Base-by-base conservation (phyloP, 176 grass and related monocot genomes). In the Cenchrus purpureus region DNA sequence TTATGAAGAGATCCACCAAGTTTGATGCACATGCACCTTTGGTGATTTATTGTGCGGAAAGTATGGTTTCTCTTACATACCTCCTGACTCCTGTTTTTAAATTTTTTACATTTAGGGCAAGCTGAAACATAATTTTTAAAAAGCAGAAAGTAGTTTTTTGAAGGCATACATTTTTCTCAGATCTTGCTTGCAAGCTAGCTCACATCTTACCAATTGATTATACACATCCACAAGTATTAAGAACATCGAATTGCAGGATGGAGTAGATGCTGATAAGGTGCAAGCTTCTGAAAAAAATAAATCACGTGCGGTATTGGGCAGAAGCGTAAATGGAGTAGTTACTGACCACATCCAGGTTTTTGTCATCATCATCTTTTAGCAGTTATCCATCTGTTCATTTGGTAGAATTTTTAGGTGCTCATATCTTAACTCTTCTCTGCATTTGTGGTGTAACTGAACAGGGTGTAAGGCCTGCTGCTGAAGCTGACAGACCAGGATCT, bases 271-370 rank as follows among this genome's bases (percentile, higher is more conserved):
- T 31, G 92, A 95, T 54, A 98, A 85, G 71, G 20, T 65, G 77
- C 90, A 86, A 65, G 68, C 86, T 82, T 91, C 91, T 79, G 97
- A 96, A 65, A 99, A 90, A 88, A 83, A 73, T 87, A 99, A 85
- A 80, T 56, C 97, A 71, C 89, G 90, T 31, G 74, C 84, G 16
- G 81, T 99, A 52, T 81, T 99, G 78, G 88, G 84, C 68, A 95
- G 93, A 87, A 79, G 91, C 84, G 88, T 91, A 86, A 99, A 99
- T 89, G 97, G 97, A 71, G 88, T 92, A 54, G 65, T 92, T 83
- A 87, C 88, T 65, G 97, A 99, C 69, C 82, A 91, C 61, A 78
- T 86, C 81, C 97, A 99, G 93, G 97, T 99, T 79, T 77, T 82
- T 86, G 12, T 77, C 74, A 73, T 82, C 25, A 34, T 65, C 10